Evolutionary conservation across 257 asterid genomes (phyloP).

Genomic region (Echium plantagineum): DNA sequence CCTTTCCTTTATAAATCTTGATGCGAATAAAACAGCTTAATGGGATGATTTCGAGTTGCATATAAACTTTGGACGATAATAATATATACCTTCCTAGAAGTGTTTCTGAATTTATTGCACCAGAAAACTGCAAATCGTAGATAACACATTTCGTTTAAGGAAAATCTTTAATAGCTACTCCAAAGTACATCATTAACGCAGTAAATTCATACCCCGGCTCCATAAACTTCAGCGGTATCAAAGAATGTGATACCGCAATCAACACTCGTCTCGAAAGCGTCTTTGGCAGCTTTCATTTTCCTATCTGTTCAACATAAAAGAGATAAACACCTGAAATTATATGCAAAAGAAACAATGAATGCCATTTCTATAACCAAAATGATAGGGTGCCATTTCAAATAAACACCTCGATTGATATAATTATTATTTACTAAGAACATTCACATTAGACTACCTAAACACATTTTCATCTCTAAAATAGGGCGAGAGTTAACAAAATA

Average conservation of each 20-base stretch:
- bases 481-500: too few species aligned
- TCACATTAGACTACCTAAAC: too few species aligned
- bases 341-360: neutral
- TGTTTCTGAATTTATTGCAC: constrained; percentile 88
- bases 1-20: constrained; percentile 83
- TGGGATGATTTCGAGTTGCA: neutral
- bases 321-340: neutral
- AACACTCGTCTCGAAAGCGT: constrained; percentile 70
- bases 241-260: constrained; percentile 71
- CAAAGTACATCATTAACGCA: constrained; percentile 3
- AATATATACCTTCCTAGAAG: constrained; percentile 69
- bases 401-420: too few species aligned
- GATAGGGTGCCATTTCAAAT: too few species aligned
- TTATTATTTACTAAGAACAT: too few species aligned
- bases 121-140: constrained; percentile 53
- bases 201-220: constrained; percentile 51
- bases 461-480: too few species aligned
- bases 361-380: neutral
- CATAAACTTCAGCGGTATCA: constrained; percentile 93
- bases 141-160: neutral
- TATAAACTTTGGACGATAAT: neutral
- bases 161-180: neutral
- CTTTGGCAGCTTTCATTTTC: constrained; percentile 76
- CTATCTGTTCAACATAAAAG: constrained; percentile 36
- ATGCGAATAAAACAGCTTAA: neutral